Evolutionary conservation across 352 stramenopile genomes (phyloP).

Genomic region (Phytophthora rubi): DNA sequence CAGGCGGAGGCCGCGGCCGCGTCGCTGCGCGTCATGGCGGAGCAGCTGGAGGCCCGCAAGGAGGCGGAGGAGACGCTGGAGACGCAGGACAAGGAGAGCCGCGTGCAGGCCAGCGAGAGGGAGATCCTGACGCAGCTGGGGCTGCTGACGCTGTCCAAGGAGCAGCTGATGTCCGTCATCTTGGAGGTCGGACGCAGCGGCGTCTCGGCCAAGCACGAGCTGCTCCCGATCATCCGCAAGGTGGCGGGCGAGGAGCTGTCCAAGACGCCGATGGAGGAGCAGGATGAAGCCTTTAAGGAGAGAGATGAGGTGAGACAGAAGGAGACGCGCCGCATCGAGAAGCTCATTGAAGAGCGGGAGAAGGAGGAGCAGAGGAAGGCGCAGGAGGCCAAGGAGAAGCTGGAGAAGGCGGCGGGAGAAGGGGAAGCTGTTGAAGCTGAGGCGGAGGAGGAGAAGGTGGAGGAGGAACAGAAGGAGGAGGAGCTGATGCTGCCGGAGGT

Average conservation of each 20-base stretch:
- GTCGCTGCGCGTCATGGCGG: slow-evolving; percentile 43
- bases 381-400: slow-evolving; percentile 35
- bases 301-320: slow-evolving; percentile 59
- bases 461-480: slow-evolving; percentile 36
- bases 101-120: slow-evolving; percentile 49
- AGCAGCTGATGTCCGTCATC: slow-evolving; percentile 67
- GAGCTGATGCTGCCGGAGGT: slow-evolving; percentile 56
- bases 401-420: slow-evolving; percentile 26
- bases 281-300: slow-evolving; percentile 54
- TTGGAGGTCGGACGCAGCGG: slow-evolving; percentile 59
- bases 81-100: slow-evolving; percentile 51
- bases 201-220: slow-evolving; percentile 55
- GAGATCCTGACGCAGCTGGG: slow-evolving; percentile 63
- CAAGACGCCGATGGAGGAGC: slow-evolving; percentile 54
- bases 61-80: slow-evolving; percentile 56
- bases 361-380: slow-evolving; percentile 39
- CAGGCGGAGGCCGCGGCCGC: slow-evolving; percentile 34
- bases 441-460: slow-evolving; percentile 18
- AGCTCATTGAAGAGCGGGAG: slow-evolving; percentile 54
- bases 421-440: slow-evolving; percentile 15
- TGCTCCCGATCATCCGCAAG: slow-evolving; percentile 57
- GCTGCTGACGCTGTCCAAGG: slow-evolving; percentile 58
- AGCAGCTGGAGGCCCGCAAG: slow-evolving; percentile 50
- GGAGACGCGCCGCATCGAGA: slow-evolving; percentile 63
- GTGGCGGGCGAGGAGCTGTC: slow-evolving; percentile 47